Conservation (phyloP, 306 rosid species). For the Pueraria montana region DNA sequence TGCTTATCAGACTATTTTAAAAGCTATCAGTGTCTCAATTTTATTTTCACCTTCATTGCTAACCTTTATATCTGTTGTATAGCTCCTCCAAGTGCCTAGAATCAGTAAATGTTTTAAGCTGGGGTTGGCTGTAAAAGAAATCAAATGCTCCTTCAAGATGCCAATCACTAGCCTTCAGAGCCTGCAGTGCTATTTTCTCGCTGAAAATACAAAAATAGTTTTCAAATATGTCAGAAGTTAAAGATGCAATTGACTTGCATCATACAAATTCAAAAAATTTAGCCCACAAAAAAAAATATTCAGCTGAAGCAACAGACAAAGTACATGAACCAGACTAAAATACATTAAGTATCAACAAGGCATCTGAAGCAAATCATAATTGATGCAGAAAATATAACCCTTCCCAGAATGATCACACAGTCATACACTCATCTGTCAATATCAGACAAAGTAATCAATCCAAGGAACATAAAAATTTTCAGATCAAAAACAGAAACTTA, state of each 20-base stretch:
- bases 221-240: not conserved
- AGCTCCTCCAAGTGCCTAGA: conserved; percentile 97
- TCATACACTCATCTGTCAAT: not conserved
- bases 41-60: conserved; percentile 48
- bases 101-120: conserved; percentile 76
- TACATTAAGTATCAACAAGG: not conserved
- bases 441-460: conserved; percentile 31
- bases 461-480: not conserved
- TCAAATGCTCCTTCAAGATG: conserved; percentile 99
- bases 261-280: not conserved
- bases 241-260: conserved; percentile 12
- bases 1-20: conserved; percentile 19
- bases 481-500: conserved; percentile 1
- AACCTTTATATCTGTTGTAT: conserved; percentile 96
- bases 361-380: not conserved
- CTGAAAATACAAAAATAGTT: conserved; percentile 59
- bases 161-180: conserved; percentile 95
- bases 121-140: conserved; percentile 95
- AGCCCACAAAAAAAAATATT: not conserved
- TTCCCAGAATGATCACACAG: not conserved
- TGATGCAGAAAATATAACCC: conserved; percentile 6
- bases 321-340: not conserved
- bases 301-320: conserved; percentile 23
- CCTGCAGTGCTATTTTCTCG: conserved; percentile 87
- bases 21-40: conserved; percentile 21